phyloP scores from a whole-genome alignment of 345 rosid genomes.

The Mallotus nudiflorus region DNA sequence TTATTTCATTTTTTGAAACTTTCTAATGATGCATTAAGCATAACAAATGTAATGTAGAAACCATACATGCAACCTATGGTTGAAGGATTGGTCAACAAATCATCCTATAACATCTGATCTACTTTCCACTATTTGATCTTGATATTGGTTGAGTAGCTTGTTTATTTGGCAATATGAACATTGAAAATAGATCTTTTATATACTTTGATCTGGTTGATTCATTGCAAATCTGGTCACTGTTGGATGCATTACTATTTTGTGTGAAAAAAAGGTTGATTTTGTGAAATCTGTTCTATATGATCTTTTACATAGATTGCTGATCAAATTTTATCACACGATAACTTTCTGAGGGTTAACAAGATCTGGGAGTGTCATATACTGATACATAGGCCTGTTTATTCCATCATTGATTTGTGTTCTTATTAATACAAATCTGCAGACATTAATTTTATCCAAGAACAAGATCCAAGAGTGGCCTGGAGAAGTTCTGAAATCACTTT shows the following conservation, averaged over 20 bases:
- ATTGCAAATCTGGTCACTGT: neutral
- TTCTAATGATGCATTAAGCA: neutral
- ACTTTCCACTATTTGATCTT: neutral
- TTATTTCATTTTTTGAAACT: neutral
- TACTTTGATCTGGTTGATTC: neutral
- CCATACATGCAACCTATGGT: neutral
- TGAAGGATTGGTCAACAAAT: neutral
- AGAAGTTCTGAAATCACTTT: conserved; percentile 57
- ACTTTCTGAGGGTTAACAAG: neutral
- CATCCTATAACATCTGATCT: neutral
- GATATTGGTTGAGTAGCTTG: neutral
- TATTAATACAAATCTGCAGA: conserved; percentile 49
- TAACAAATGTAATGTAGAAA: neutral
- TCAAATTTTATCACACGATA: neutral
- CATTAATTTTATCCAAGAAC: conserved; percentile 72
- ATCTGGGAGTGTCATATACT: neutral
- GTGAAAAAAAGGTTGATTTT: neutral
- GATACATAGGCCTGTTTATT: conserved; percentile 5
- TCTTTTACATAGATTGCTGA: neutral
- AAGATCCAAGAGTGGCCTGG: conserved; percentile 84
- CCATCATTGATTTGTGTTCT: neutral
- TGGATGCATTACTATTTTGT: too few species aligned
- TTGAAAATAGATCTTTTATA: neutral
- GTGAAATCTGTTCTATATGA: neutral
- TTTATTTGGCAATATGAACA: neutral